phyloP scores from a whole-genome alignment of 1,139 yeast genomes.

The Candida tropicalis region DNA sequence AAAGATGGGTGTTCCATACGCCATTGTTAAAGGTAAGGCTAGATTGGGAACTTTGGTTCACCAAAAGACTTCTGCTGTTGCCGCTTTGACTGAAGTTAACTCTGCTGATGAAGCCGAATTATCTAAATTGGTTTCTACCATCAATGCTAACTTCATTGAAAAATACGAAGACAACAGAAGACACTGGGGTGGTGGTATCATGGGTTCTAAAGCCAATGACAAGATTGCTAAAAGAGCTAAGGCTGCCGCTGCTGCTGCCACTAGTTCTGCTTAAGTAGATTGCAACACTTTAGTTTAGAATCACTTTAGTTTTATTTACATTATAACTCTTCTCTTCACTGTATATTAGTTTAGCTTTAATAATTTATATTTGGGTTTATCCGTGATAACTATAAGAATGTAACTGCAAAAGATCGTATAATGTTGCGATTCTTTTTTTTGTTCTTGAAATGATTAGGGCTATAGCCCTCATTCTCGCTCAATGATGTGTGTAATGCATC shows the following conservation, averaged over 20 bases:
- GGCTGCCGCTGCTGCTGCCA: constrained; percentile 48
- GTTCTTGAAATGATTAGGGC: constrained; percentile 1
- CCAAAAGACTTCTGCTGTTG: constrained; percentile 96
- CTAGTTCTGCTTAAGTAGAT: constrained; percentile 65
- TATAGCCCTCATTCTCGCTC: constrained; percentile 3
- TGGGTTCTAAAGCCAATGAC: constrained; percentile 91
- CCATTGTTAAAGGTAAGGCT: constrained; percentile 98
- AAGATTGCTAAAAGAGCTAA: constrained; percentile 56
- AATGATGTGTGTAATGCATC: not conserved
- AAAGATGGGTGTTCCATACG: constrained; percentile 99
- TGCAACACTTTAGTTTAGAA: not conserved
- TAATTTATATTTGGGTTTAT: not conserved
- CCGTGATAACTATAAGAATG: no score
- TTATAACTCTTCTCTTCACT: constrained; percentile 1
- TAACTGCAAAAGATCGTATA: not conserved
- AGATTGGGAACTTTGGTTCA: constrained; percentile 97
- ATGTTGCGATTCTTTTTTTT: not conserved
- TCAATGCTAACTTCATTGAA: constrained; percentile 88
- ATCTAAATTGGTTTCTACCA: constrained; percentile 88
- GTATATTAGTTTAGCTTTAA: not conserved
- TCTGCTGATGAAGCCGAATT: constrained; percentile 94
- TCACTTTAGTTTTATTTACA: not conserved
- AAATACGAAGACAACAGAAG: constrained; percentile 94
- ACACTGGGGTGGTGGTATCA: constrained; percentile 99
- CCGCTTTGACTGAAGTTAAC: constrained; percentile 93